Percentiles rank a stretch among this genome's conserved stretches.
phyloP scores from a whole-genome alignment of 352 stramenopile genomes.

The Phytophthora sojae region DNA sequence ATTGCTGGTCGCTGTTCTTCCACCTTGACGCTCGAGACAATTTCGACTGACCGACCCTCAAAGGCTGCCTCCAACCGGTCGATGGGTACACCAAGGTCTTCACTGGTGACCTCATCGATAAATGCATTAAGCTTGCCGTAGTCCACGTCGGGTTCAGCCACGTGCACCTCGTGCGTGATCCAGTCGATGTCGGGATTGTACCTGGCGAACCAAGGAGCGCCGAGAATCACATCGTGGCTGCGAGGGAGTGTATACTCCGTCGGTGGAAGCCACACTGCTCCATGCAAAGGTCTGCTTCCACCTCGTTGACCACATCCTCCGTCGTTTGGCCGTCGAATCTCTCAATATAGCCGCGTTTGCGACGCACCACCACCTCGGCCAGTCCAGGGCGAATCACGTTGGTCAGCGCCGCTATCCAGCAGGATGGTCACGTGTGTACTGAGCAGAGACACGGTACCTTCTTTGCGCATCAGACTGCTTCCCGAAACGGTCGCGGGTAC shows the following conservation, averaged over 20 bases:
- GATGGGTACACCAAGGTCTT: too few species aligned
- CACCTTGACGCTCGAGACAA: too few species aligned
- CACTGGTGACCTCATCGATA: neutral
- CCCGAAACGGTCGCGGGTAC: neutral
- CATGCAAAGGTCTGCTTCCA: neutral
- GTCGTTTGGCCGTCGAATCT: neutral
- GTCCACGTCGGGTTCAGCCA: neutral
- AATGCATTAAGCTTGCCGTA: neutral
- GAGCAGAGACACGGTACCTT: neutral
- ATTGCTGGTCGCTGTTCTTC: too few species aligned
- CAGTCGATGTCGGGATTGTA: neutral
- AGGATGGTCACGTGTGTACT: neutral
- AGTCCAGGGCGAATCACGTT: neutral
- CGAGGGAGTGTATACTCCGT: neutral
- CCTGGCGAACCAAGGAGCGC: neutral
- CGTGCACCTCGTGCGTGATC: neutral
- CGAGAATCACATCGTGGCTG: neutral
- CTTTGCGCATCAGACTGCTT: conserved; percentile 1
- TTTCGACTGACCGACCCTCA: too few species aligned
- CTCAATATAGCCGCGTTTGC: neutral
- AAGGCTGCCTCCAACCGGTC: too few species aligned
- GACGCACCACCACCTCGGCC: neutral
- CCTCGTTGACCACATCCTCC: neutral
- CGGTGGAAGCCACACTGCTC: neutral
- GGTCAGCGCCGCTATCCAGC: neutral